Base-by-base conservation (phyloP, 208 protist species). In the Zelonia costaricensis region DNA sequence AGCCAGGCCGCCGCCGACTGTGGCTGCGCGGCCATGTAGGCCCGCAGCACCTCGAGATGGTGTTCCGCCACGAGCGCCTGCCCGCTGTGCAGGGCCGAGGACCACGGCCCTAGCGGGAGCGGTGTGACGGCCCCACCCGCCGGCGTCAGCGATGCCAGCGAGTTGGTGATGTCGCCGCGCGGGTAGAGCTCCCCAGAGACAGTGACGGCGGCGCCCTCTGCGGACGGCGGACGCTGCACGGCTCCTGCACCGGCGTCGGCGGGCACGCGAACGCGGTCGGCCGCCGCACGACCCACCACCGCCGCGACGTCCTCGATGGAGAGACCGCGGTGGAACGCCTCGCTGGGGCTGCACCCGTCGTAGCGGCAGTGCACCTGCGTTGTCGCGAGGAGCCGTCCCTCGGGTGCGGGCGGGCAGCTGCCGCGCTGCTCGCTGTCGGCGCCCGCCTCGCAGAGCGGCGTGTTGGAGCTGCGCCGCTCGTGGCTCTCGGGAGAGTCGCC, bases 1-100 rank as follows among this genome's bases (percentile, higher is more conserved):
- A 62, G 44, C 62, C 69, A 76, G 10, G 62, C 62, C 9, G 40
- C 69, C 0, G 22, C 30, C 38, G 23, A 65, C 16, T n/a, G n/a
- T n/a, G n/a, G n/a, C n/a, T n/a, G n/a, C 8, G 27, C 62, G 13
- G 63, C 55, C 55, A 76, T 62, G 23, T 65, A 62, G 22, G 25
- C 18, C 0, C 13, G 18, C 55, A 76, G 38, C 13, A 69, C 20
- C 15, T 15, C 39, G 25, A 12, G 23, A 23, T 62, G 48, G 38
- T 69, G 59, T 46, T 64, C 62, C 13, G 44, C 44, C 15, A 69
- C 39, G 1, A 69, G 40, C 2, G 62, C 16, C 12, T 57, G 31
- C 10, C 57, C 22, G 31, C 25, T 23, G n/a, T 35, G 18, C 44
- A 62, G 45, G 20, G 25, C 28, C 12, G 52, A 28, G 1, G 9